Evolutionary conservation across 306 rosid species (phyloP), one percentile per base, ranked within the genome.

Genomic region (Citrullus amarus): DNA sequence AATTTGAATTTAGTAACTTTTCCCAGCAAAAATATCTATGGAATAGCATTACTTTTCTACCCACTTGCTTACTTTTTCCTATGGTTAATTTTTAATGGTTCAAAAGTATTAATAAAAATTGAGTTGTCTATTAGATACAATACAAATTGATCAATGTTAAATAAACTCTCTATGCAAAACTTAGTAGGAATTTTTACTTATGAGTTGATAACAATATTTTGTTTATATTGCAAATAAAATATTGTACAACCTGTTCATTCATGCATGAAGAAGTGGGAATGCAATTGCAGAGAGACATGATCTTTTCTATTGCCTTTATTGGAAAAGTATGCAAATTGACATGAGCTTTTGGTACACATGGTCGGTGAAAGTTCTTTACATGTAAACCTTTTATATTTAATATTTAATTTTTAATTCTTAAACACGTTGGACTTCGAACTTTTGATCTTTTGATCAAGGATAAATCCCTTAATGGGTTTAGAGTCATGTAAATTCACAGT

Each of bases 231-330:
- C 14, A 9, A 66, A 34, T 34, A 1, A 14, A 39, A 6, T 5
- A 30, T 22, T 25, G 65, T 59, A 59, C 65, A 59, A 25, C 7
- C 7, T 28, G 17, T 59, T 25, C 65, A n/a, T 41, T 43, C 38
- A 25, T 71, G n/a, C 10, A 71, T 17, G 34, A 48, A 46, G 76
- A 71, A 71, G 76, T 71, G 76, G 76, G 58, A 43, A 71, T 13
- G 76, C 76, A 70, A 70, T 41, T 70, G 76, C 20, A 22, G 11
- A 25, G 20, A 70, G 6, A 32, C 76, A 22, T 71, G 36, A 32
- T 20, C 13, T 46, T 48, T 25, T 48, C 7, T 48, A 25, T 11
- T 28, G 17, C 32, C 76, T 71, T 71, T 71, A 71, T 25, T 15
- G 13, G 58, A 25, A 71, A 71, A 71, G 54, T 44, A 2, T 6